Evolutionary conservation across 2,329 filamentous ascomycete species (phyloP), one percentile per base, ranked within the genome.

Genomic region (Torrubiella hemipterigena): DNA sequence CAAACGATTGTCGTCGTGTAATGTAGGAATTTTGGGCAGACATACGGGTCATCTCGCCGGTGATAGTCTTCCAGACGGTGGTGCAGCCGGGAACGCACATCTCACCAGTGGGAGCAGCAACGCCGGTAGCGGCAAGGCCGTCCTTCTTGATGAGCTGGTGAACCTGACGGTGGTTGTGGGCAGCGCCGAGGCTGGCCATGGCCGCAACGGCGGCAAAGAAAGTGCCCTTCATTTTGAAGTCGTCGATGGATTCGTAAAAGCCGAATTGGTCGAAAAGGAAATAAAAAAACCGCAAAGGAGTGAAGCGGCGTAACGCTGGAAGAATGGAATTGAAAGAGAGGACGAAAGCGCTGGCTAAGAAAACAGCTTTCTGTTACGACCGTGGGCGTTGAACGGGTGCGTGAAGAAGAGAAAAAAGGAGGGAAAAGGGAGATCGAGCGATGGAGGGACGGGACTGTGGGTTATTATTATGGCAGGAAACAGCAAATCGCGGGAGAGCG

Each of bases 51-150:
- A 73, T 58, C 50, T 72, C 64, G 50, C 80, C 81, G 46, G 71
- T 77, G 60, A 72, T 68, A 50, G 77, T 83, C 54, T 70, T 71
- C 59, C 76, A 80, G 63, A 80, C 73, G 53, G 81, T 85, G 42
- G 69, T 79, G 71, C 81, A 89, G 39, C 69, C 69, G 29, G 61
- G 60, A 21, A 58, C 49, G 53, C 80, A 85, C 40, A 65, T 52
- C 20, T 59, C 60, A 39, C 53, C 35, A 13, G 35, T 31, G 9
- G 34, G 27, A 13, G 27, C 27, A n/a, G n/a, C n/a, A n/a, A n/a
- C n/a, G 27, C 33, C 55, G 30, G 42, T 56, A 45, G 54, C 52
- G n/a, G n/a, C n/a, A 48, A 54, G 42, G 42, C 45, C 51, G 49
- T 59, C 63, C 63, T 66, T 66, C 51, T 61, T 51, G 50, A 77